Base-by-base conservation (phyloP, 169 alveolate genomes). In the Eimeria acervulina region DNA sequence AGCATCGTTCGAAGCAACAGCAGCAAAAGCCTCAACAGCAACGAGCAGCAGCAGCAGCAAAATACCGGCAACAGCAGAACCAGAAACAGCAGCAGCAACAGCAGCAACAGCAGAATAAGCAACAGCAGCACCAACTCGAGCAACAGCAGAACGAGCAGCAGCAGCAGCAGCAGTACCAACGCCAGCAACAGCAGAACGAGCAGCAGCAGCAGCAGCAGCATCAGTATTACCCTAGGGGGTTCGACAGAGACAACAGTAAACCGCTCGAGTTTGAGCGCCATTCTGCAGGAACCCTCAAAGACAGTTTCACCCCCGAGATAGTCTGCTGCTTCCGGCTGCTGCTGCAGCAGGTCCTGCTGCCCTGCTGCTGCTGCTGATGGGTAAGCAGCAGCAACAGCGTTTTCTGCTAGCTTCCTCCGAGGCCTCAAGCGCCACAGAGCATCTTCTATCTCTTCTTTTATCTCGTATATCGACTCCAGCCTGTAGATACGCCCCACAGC, bases 381-480 rank as follows among this genome's bases (percentile, higher is more conserved):
- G 33, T 52, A 85, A 31, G 59, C 78, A 33, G 59, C 52, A n/a
- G 93, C 74, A 52, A 59, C 93, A 13, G 78, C 88, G 59, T 47
- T 74, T 33, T 78, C 52, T 66, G 90, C 74, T 63, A 76, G 70
- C 59, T 59, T 52, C 12, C 93, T 33, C 28, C 80, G 78, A 44
- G 97, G 89, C 47, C 74, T 40, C 89, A 80, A 31, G 81, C 96
- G 94, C 74, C 94, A 94, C n/a, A 96, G 74, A 40, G 90, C 97
- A 68, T 96, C 97, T 26, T 93, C 96, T 28, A 99, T 93, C 95
- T 98, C 98, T 44, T 97, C 97, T 68, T 98, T 98, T 66, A 99
- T 98, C 95, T 98, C 99, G 85, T 98, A 98, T 28, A 98, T 97
- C 61, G 99, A 97, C 96, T 99, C 99, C 96, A 98, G 95, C 78